Base-by-base conservation (phyloP, 2,329 filamentous ascomycete genomes). In the Didymella glomerata region DNA sequence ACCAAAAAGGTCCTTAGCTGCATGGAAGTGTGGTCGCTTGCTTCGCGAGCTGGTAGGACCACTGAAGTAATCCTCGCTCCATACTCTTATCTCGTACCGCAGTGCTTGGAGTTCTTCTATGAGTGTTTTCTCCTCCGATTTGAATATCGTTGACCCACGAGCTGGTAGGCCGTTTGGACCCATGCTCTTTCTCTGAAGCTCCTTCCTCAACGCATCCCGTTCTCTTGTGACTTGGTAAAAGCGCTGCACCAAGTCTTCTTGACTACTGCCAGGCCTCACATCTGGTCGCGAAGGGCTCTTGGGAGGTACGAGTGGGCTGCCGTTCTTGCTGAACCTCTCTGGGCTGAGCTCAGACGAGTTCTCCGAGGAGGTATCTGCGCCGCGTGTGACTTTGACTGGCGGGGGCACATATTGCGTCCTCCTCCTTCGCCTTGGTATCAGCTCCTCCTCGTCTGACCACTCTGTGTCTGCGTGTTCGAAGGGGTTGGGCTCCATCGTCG, bases 151-250 rank as follows among this genome's bases (percentile, higher is more conserved):
- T 4, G 73, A 71, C 3, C 60, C 66, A 51, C 60, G 59, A 5
- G 60, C 52, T 13, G 73, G 68, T 28, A 75, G 66, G 14, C 73
- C 73, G 48, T 75, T 61, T 1, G 66, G 63, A 0, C 69, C 71
- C 64, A 75, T 65, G 36, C 71, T 74, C 61, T 71, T 71, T 42
- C 74, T 65, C 54, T 76, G 74, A 16, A 77, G 65, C 62, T 76
- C 69, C 52, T 76, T 75, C 48, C 75, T 63, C 44, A 77, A 64
- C 11, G 73, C 72, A 54, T 77, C 75, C 34, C 75, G 67, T 60
- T 77, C 75, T 54, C 70, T 63, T n/a, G 75, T 75, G n/a, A 77
- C 71, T 40, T 75, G 70, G 54, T 76, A 76, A 64, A 76, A 76
- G 25, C 74, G 73, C 60, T 73, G 67, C 16, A 77, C 69, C 16